Evolutionary conservation across 202 grass and related monocot genomes (phyloP).

Genomic region (Zizania palustris): DNA sequence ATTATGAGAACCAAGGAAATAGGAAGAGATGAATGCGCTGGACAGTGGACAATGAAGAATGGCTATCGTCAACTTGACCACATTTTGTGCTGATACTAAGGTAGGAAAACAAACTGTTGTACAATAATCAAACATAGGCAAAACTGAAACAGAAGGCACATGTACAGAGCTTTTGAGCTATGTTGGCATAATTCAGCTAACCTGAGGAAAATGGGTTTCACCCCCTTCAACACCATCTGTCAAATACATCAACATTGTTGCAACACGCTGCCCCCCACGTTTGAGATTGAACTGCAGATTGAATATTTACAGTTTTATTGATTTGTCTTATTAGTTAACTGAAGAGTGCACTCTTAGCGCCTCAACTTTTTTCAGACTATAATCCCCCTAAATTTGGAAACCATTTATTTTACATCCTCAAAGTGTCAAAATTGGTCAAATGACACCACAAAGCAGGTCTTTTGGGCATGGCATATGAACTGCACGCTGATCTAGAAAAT

Average conservation of each 20-base stretch:
- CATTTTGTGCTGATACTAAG: background rate
- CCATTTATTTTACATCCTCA: background rate
- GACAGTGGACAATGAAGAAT: background rate
- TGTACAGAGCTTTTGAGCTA: background rate
- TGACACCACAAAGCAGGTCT: background rate
- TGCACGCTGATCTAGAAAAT: background rate
- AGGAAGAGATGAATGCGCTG: background rate
- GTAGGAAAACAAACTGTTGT: background rate
- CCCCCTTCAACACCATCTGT: constrained; percentile 95
- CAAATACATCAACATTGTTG: constrained; percentile 99
- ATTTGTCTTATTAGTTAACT: constrained; percentile 7
- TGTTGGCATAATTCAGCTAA: constrained; percentile 34
- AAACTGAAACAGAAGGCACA: background rate
- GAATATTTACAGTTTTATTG: background rate
- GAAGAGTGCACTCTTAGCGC: background rate
- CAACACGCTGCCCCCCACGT: constrained; percentile 82
- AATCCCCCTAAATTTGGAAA: background rate
- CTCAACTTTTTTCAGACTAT: background rate
- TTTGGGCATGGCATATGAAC: background rate
- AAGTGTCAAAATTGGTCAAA: background rate
- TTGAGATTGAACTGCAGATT: constrained; percentile 79
- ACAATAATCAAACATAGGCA: background rate
- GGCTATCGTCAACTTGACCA: background rate
- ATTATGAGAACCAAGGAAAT: background rate
- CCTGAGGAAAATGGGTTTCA: constrained; percentile 90